Evolutionary conservation across 2,329 filamentous ascomycete genomes (phyloP), one percentile per base, ranked within the genome.

Genomic region (Drechmeria coniospora): DNA sequence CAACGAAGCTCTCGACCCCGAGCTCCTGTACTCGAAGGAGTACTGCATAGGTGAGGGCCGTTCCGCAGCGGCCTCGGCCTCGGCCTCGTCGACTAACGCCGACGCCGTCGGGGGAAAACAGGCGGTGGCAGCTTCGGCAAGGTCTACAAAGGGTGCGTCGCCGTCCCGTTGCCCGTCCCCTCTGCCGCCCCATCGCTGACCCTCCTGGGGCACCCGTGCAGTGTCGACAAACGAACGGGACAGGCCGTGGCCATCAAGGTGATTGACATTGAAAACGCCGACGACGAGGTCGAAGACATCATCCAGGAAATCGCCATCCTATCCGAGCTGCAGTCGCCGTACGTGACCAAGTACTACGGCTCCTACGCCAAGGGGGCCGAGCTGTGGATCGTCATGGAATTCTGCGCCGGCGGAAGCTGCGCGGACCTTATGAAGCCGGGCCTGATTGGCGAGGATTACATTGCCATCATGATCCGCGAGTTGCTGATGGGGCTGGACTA

Each of bases 331-430:
- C 82, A 92, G 56, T 95, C 87, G 12, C 84, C 84, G 12, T 93
- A 92, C 49, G 87, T 95, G 36, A 98, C 90, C 21, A 90, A 92
- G 54, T 98, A 98, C 62, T 84, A 93, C 58, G 90, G 90, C 40
- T 94, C 87, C 31, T 95, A 90, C 48, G 74, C 93, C 41, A 93
- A 93, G 47, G 90, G 87, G 15, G 90, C 86, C 3, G 82, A 95
- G 58, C 60, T 98, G 44, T 98, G 90, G 90, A 98, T 98, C 43
- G 84, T 95, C 51, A 98, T 98, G 90, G 90, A 98, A 54, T 98
- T 90, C 47, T 98, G 90, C 55, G 86, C 87, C 1, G 90, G 90
- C 14, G 90, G 90, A 4, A 95, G 87, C 56, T 95, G 90, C 48
- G 84, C 82, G 26, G 90, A 95, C 50, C 61, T 98, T 35, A 80